Conservation (phyloP, 345 rosid species). For the Murraya paniculata region DNA sequence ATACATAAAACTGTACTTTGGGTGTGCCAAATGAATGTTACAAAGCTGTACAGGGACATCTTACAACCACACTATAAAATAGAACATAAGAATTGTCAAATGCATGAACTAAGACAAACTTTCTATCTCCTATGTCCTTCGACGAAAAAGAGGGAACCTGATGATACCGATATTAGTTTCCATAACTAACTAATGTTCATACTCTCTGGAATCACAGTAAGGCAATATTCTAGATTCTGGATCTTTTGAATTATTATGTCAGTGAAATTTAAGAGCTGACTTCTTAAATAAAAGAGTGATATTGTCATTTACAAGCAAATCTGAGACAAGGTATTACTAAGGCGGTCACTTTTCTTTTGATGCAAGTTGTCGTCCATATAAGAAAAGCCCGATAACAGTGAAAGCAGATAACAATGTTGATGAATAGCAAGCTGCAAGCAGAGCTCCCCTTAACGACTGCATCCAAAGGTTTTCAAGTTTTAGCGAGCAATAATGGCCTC, state of each 20-base stretch:
- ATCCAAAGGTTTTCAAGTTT: slow-evolving; percentile 18
- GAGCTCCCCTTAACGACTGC: slow-evolving; percentile 86
- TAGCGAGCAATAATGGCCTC: background rate
- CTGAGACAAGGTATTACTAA: slow-evolving; percentile 10
- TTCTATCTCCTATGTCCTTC: background rate
- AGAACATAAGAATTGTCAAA: background rate
- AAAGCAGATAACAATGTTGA: slow-evolving; percentile 63
- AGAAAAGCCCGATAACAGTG: slow-evolving; percentile 58
- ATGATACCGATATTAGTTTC: background rate
- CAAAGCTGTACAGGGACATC: background rate
- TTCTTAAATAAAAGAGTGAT: background rate
- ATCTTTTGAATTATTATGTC: background rate
- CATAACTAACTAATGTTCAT: background rate
- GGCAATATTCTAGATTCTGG: slow-evolving; percentile 4
- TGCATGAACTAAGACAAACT: background rate
- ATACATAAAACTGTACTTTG: background rate
- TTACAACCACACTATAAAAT: background rate
- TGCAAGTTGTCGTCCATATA: slow-evolving; percentile 60
- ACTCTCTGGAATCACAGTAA: background rate
- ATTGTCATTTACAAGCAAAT: slow-evolving; percentile 2
- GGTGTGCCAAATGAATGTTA: background rate
- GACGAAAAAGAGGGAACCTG: background rate
- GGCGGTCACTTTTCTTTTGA: slow-evolving; percentile 49
- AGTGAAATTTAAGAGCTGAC: background rate
- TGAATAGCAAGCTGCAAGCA: slow-evolving; percentile 54